These are phyloP conservation scores for Jatropha curcas DNA, from an alignment of 345 rosid genomes.

Conservation along the genomic window DNA sequence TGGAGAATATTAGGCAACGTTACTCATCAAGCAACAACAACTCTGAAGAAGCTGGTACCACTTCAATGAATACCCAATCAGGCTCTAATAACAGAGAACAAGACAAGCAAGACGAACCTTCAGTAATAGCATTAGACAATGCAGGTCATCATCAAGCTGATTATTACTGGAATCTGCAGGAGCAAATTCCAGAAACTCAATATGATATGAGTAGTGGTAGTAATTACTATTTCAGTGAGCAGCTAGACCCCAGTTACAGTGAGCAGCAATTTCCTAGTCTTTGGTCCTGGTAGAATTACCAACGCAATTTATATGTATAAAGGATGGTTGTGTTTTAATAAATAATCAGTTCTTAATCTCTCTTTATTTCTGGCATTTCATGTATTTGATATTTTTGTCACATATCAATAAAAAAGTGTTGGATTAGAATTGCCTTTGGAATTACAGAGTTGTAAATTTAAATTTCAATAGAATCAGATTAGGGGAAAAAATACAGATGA, in stretches of 20 bases:
- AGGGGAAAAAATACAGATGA: too few species aligned
- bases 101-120: neutral
- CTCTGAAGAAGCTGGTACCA: neutral
- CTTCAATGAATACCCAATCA: neutral
- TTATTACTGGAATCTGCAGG: neutral
- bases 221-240: neutral
- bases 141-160: neutral
- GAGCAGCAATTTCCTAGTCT: slow-evolving; percentile 2
- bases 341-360: too few species aligned
- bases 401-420: too few species aligned
- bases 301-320: too few species aligned
- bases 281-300: slow-evolving; percentile 9
- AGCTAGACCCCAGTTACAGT: neutral
- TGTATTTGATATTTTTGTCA: too few species aligned
- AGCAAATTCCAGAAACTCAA: neutral
- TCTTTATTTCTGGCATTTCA: too few species aligned
- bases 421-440: too few species aligned
- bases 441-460: too few species aligned
- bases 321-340: too few species aligned
- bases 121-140: neutral
- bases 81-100: neutral
- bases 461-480: too few species aligned
- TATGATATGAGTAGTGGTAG: neutral
- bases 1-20: neutral
- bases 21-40: neutral